A percentile compares a stretch with the other conserved stretches of the same genome.
These are phyloP conservation scores for Coemansia sp. DNA, from an alignment of 371 early-diverging fungal genomes.

Conservation along the genomic window DNA sequence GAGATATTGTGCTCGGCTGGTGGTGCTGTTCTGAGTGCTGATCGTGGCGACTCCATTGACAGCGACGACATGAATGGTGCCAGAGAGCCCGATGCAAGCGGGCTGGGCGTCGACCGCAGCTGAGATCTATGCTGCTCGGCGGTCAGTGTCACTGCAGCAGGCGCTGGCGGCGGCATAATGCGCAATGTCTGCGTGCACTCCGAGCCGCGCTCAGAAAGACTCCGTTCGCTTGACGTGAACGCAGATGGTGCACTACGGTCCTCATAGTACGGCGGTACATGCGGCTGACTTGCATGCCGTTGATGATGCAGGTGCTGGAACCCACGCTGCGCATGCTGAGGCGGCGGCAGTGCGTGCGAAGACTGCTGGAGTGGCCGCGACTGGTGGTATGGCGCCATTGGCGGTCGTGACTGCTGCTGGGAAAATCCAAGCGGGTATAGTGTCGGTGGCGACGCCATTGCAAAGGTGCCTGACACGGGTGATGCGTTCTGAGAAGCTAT, in stretches of 20 bases:
- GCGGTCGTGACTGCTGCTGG: slow-evolving; percentile 16
- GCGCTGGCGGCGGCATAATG: slow-evolving; percentile 18
- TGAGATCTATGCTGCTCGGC: slow-evolving; percentile 11
- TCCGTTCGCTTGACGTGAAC: slow-evolving; percentile 2
- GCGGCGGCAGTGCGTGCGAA: slow-evolving; percentile 7
- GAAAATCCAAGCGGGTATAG: slow-evolving; percentile 37
- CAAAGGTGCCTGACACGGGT: slow-evolving; percentile 12
- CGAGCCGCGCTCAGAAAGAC: slow-evolving; percentile 2
- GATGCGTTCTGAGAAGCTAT: slow-evolving; percentile 17
- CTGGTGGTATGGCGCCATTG: neutral
- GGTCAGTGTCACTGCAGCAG: slow-evolving; percentile 15
- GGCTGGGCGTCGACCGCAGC: slow-evolving; percentile 26
- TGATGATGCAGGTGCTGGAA: slow-evolving; percentile 28
- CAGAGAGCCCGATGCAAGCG: slow-evolving; percentile 12
- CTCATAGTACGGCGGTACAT: slow-evolving; percentile 1
- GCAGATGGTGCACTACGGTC: neutral
- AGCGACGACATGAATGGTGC: slow-evolving; percentile 32
- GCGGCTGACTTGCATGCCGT: slow-evolving; percentile 39
- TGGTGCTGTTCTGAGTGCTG: neutral
- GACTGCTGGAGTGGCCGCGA: slow-evolving; percentile 10
- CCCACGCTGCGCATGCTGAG: neutral
- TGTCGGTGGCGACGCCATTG: slow-evolving; percentile 39
- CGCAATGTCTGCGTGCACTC: neutral
- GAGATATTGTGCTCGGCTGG: slow-evolving; percentile 4
- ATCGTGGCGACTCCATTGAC: slow-evolving; percentile 7